These are phyloP conservation scores for Neofusicoccum umdonicola DNA, from an alignment of 2,329 filamentous ascomycete genomes.

Conservation along the genomic window DNA sequence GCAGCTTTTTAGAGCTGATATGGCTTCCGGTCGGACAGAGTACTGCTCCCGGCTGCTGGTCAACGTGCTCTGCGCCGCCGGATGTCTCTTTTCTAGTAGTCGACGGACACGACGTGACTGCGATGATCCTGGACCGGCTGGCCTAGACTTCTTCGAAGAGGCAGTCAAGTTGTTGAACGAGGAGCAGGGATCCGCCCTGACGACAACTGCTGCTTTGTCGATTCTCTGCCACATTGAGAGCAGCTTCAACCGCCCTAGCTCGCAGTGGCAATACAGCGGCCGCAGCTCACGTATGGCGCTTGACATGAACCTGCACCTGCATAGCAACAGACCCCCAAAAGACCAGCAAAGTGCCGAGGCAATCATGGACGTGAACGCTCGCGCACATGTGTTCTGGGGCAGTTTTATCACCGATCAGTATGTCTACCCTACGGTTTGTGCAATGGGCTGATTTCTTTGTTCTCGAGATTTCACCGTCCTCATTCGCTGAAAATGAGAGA, in stretches of 20 bases:
- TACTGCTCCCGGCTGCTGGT: conserved; percentile 23
- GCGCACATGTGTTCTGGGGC: conserved; percentile 23
- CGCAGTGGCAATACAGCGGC: conserved; percentile 20
- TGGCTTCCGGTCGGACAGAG: conserved; percentile 16
- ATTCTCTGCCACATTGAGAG: conserved; percentile 21
- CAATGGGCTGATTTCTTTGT: neutral
- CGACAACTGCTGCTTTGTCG: conserved; percentile 21
- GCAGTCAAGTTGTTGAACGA: conserved; percentile 18
- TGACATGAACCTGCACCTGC: conserved; percentile 21
- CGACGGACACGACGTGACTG: conserved; percentile 14
- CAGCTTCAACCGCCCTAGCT: conserved; percentile 18
- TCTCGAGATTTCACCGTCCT: neutral
- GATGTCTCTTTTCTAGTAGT: conserved; percentile 20
- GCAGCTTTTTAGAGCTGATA: conserved; percentile 21
- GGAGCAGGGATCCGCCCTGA: conserved; percentile 14
- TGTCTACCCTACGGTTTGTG: neutral
- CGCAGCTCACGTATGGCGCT: conserved; percentile 22
- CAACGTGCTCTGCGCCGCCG: conserved; percentile 22
- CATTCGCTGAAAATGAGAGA: neutral
- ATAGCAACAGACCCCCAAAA: neutral
- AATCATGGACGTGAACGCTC: conserved; percentile 6
- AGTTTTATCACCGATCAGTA: conserved; percentile 23
- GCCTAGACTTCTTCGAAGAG: conserved; percentile 21
- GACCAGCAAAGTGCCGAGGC: neutral
- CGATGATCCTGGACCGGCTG: conserved; percentile 18